phyloP scores from a whole-genome alignment of 192 early-diverging fungal species.

The Radiomyces spectabilis region DNA sequence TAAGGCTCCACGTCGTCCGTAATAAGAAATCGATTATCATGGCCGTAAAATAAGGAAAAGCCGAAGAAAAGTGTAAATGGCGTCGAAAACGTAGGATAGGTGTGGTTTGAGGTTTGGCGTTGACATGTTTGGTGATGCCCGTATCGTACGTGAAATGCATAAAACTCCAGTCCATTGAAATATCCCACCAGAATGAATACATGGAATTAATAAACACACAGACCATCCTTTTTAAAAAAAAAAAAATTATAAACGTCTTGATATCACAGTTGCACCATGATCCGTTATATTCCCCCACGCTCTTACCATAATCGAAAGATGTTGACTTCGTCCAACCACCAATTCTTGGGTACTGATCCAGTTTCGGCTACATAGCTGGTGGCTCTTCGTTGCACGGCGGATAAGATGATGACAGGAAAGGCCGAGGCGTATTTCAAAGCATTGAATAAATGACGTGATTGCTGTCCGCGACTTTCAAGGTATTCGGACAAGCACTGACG shows the following conservation, averaged over 20 bases:
- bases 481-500: constrained; percentile 76
- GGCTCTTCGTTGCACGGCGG: constrained; percentile 40
- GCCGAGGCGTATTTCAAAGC: constrained; percentile 87
- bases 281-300: background rate
- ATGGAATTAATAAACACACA: constrained; percentile 79
- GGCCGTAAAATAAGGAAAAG: constrained; percentile 68
- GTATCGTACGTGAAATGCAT: constrained; percentile 8
- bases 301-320: constrained; percentile 34
- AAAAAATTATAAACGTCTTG: background rate
- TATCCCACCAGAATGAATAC: constrained; percentile 95
- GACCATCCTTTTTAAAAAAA: constrained; percentile 41
- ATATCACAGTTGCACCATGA: background rate
- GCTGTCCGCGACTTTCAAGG: constrained; percentile 38
- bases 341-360: constrained; percentile 2
- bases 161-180: constrained; percentile 86
- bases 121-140: background rate
- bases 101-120: background rate
- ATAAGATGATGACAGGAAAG: constrained; percentile 64
- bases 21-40: constrained; percentile 74
- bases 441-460: constrained; percentile 77
- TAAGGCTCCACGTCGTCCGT: constrained; percentile 81
- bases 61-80: constrained; percentile 53
- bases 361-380: constrained; percentile 27
- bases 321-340: constrained; percentile 17
- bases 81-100: constrained; percentile 48